Evolutionary conservation across 2,329 filamentous ascomycete genomes (phyloP).

Genomic region (Apiospora hydei): DNA sequence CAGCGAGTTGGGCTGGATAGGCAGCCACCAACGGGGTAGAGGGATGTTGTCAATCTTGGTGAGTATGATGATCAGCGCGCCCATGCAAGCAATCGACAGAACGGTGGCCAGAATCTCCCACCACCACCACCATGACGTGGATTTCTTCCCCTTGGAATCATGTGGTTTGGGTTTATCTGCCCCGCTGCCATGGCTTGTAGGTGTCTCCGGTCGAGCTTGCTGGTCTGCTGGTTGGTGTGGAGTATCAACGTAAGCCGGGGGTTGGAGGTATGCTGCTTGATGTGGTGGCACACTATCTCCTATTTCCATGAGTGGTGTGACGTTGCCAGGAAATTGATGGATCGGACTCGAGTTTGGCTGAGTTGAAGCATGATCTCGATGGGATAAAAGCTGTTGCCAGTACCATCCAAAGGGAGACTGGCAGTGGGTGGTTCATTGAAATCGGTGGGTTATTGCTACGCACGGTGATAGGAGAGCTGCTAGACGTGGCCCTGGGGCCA

Average conservation of each 20-base stretch:
- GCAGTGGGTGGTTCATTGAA: background rate
- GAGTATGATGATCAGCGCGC: conserved; percentile 28
- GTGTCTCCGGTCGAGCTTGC: background rate
- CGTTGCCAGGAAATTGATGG: background rate
- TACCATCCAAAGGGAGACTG: background rate
- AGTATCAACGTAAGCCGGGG: background rate
- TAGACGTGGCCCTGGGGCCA: background rate
- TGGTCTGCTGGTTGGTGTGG: background rate
- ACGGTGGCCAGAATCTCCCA: background rate
- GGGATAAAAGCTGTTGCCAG: background rate
- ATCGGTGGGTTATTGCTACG: background rate
- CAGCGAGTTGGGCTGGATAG: conserved; percentile 40
- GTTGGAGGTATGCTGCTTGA: background rate
- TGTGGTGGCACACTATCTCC: too few relatives aligned
- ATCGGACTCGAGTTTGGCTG: background rate
- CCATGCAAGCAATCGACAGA: conserved; percentile 30
- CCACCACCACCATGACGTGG: background rate
- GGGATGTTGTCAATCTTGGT: conserved; percentile 28
- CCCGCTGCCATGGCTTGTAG: background rate
- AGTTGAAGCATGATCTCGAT: background rate
- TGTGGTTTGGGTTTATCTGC: background rate
- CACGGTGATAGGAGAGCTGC: background rate
- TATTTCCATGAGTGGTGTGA: background rate
- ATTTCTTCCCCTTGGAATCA: background rate
- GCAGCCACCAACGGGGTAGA: conserved; percentile 31